Conservation (phyloP, 2,329 filamentous ascomycete species). For the Escovopsis sp. region DNA sequence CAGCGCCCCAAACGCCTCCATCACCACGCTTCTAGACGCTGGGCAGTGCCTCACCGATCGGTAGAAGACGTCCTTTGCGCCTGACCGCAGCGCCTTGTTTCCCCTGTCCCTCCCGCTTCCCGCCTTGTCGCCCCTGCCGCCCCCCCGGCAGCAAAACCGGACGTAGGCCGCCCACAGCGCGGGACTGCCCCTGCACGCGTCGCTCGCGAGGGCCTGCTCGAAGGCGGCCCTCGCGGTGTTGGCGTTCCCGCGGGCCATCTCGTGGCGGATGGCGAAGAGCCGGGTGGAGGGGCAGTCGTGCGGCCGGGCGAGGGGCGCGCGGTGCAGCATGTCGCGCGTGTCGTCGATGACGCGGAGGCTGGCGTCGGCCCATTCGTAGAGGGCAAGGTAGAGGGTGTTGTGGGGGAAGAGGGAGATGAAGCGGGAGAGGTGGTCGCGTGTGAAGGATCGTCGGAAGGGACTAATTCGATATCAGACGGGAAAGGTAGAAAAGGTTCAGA, state of each 20-base stretch:
- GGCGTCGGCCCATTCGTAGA: slow-evolving; percentile 61
- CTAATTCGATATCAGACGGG: slow-evolving; percentile 18
- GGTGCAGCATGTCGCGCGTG: slow-evolving; percentile 48
- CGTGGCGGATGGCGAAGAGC: slow-evolving; percentile 36
- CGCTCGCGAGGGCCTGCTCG: slow-evolving; percentile 31
- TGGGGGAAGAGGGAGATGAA: slow-evolving; percentile 52
- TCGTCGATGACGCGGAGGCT: slow-evolving; percentile 62
- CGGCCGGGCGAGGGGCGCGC: slow-evolving; percentile 27
- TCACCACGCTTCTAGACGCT: slow-evolving; percentile 32
- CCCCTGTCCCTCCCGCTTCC: too few species aligned
- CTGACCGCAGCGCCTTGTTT: slow-evolving; percentile 19
- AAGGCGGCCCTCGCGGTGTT: slow-evolving; percentile 36
- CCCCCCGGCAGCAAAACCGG: slow-evolving; percentile 23
- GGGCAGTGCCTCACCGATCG: slow-evolving; percentile 31
- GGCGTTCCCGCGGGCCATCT: slow-evolving; percentile 29
- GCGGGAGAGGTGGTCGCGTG: slow-evolving; percentile 45
- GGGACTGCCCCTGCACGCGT: slow-evolving; percentile 22
- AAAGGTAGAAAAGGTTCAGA: not conserved
- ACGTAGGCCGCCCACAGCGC: slow-evolving; percentile 36
- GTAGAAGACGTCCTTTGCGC: slow-evolving; percentile 33
- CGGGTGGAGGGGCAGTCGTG: slow-evolving; percentile 29
- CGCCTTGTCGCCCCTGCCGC: too few species aligned
- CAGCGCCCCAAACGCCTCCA: slow-evolving; percentile 35
- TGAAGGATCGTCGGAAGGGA: slow-evolving; percentile 49
- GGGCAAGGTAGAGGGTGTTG: slow-evolving; percentile 60